Base-by-base conservation (phyloP, 768 basidiomycete species). In the Trametes meyenii region DNA sequence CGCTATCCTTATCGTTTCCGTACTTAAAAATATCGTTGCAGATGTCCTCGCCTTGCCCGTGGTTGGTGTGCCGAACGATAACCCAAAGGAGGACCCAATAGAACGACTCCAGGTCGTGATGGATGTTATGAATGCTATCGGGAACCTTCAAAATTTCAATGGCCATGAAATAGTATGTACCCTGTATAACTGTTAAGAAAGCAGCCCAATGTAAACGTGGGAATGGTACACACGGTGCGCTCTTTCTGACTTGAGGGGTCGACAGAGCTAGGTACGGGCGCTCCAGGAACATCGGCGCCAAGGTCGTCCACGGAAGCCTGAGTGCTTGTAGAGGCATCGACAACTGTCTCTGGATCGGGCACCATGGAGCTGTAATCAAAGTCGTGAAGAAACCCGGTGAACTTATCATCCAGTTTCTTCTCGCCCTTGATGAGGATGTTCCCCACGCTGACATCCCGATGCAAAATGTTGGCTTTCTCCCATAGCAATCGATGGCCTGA, bases 371-470 rank as follows among this genome's bases (percentile, higher is more conserved):
- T 54, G 24, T 43, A 58, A 38, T 58, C 57, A 23, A 46, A 58
- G 36, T 63, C 50, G 38, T 58, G 55, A 14, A 63, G n/a, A 51
- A 63, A 58, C 7, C 59, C 59, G 3, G 12, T 6, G 39, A 43
- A 33, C 29, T 33, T 33, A 46, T 21, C n/a, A 7, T 12, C 21
- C 45, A 24, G 12, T 6, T 40, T 8, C 23, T 16, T 17, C 8
- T 43, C 24, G 38, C 49, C 53, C 0, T 24, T 50, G 42, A 69
- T 66, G n/a, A 69, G 54, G 19, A 69, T 64, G 21, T 69, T 69
- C 13, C 55, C 54, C 12, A 55, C 56, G 24, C 68, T 69, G 43
- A 69, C 33, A 35, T 69, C 68, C 1, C 66, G 48, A 26, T 67
- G 68, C 5, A 69, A 35, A 12, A 69, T 49, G 1, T 55, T 53